A percentile compares a stretch with the other conserved stretches of the same genome.
phyloP scores from a whole-genome alignment of 1,284 basidiomycete genomes.

The Chondrostereum purpureum region DNA sequence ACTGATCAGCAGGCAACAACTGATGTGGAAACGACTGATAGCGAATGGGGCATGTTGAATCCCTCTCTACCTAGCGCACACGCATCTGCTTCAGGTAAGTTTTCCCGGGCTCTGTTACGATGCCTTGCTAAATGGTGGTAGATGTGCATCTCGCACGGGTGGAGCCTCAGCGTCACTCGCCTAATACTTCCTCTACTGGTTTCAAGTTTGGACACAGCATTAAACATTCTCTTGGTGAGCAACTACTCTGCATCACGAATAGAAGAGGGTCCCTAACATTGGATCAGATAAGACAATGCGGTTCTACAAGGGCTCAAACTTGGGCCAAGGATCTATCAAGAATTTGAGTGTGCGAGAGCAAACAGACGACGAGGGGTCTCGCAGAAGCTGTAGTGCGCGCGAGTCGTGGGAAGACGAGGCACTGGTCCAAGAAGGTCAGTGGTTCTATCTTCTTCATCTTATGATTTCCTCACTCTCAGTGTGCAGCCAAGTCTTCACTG shows the following conservation, averaged over 20 bases:
- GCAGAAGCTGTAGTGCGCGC: slow-evolving; percentile 21
- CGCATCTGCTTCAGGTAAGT: slow-evolving; percentile 1
- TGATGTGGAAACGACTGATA: no score
- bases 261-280: no score
- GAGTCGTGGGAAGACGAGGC: slow-evolving; percentile 46
- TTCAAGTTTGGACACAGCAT: slow-evolving; percentile 54
- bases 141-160: neutral
- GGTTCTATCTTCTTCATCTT: neutral
- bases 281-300: slow-evolving; percentile 39
- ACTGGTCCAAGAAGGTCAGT: slow-evolving; percentile 35
- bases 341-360: slow-evolving; percentile 33
- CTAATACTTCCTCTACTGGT: slow-evolving; percentile 3
- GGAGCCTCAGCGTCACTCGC: neutral
- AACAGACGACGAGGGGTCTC: slow-evolving; percentile 22
- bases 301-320: slow-evolving; percentile 37
- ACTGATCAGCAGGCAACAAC: no score
- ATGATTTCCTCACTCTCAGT: slow-evolving; percentile 1
- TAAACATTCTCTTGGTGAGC: slow-evolving; percentile 62
- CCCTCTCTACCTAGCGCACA: neutral
- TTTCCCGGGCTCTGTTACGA: neutral
- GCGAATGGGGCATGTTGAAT: neutral
- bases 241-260: no score
- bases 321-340: slow-evolving; percentile 27
- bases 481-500: slow-evolving; percentile 37
- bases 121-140: neutral